Conservation (phyloP, 2,329 filamentous ascomycete species). For the Penicillium sp. region DNA sequence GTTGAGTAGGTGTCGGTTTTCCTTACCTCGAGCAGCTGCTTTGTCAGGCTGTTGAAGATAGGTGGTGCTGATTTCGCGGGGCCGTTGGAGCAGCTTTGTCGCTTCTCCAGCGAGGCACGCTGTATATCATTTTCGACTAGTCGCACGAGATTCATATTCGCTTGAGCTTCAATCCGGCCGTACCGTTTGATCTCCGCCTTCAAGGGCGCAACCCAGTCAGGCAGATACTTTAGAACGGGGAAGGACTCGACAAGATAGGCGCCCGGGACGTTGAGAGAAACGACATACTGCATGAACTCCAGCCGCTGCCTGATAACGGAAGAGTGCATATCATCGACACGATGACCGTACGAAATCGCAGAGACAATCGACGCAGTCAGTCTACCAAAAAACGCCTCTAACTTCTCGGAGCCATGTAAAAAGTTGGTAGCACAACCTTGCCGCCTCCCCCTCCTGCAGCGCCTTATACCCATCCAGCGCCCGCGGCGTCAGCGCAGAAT, state of each 20-base stretch:
- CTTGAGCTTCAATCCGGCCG: neutral
- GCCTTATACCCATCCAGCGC: neutral
- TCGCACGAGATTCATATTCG: neutral
- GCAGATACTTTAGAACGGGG: neutral
- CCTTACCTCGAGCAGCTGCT: neutral
- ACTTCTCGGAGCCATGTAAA: neutral
- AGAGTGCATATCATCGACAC: neutral
- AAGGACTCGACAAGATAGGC: neutral
- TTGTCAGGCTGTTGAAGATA: neutral
- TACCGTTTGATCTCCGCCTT: neutral
- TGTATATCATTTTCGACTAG: neutral
- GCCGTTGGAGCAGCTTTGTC: no score
- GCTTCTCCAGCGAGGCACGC: no score
- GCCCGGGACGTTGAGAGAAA: neutral
- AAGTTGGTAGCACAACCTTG: neutral
- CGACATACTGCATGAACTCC: neutral
- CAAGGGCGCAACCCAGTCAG: neutral
- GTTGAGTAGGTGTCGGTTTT: neutral
- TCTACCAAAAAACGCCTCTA: neutral
- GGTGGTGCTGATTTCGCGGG: neutral
- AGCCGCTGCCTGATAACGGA: neutral
- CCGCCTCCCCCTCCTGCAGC: neutral
- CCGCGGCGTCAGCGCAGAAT: neutral
- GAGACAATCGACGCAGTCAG: neutral
- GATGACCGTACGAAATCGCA: neutral